Conservation (phyloP, 257 asterid species). For the Craterostigma plantagineum region DNA sequence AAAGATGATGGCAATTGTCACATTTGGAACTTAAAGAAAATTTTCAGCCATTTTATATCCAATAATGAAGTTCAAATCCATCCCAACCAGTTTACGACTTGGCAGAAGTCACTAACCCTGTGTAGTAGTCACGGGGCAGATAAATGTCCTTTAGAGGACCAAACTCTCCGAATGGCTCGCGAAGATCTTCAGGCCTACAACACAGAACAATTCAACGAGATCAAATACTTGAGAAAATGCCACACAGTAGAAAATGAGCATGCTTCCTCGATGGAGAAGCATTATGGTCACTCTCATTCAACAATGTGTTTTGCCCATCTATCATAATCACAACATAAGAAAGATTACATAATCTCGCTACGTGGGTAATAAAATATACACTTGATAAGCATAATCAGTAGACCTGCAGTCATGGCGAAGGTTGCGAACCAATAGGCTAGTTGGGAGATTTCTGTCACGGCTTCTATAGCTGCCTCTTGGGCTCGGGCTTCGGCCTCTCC, state of each 20-base stretch:
- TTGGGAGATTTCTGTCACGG: conserved; percentile 33
- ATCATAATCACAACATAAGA: too few species aligned
- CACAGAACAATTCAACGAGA: neutral
- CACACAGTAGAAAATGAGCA: too few species aligned
- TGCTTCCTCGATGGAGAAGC: too few species aligned
- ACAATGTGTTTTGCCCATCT: too few species aligned
- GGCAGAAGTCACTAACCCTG: conserved; percentile 2
- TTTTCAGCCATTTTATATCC: neutral
- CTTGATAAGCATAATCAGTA: neutral
- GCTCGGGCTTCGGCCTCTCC: conserved; percentile 37
- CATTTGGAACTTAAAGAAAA: conserved; percentile 2
- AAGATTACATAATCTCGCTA: too few species aligned
- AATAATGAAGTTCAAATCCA: neutral
- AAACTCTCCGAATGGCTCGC: conserved; percentile 45
- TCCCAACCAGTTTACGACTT: neutral
- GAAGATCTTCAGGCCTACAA: conserved; percentile 57
- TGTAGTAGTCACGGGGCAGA: conserved; percentile 14
- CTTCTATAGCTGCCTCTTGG: conserved; percentile 30
- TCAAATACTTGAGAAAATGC: neutral
- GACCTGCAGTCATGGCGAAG: conserved; percentile 64
- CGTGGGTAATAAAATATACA: too few species aligned
- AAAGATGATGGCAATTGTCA: too few species aligned
- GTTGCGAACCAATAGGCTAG: conserved; percentile 70
- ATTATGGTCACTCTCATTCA: too few species aligned
- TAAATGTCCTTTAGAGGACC: conserved; percentile 58